These are phyloP conservation scores for Colletotrichum musae DNA, from an alignment of 2,329 filamentous ascomycete genomes.

Conservation along the genomic window DNA sequence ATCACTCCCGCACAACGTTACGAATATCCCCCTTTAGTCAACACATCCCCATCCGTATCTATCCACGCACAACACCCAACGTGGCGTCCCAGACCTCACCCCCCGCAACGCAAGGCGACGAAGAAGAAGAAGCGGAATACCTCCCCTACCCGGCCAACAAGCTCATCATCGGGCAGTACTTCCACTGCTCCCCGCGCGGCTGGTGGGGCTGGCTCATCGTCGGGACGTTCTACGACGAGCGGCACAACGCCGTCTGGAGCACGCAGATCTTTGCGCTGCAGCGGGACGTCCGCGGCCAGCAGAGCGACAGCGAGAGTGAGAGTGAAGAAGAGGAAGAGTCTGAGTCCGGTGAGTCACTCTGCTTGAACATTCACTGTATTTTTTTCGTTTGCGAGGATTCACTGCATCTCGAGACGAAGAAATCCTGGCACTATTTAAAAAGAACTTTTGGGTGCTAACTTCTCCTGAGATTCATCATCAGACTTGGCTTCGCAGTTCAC, in stretches of 20 bases:
- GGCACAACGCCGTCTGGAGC: conserved; percentile 60
- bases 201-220: conserved; percentile 63
- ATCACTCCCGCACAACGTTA: too few species aligned
- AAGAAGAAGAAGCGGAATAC: conserved; percentile 33
- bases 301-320: background rate
- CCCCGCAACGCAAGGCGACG: background rate
- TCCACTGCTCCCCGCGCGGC: conserved; percentile 51
- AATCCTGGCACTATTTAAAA: background rate
- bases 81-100: too few species aligned
- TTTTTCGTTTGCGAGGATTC: background rate
- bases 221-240: conserved; percentile 62
- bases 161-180: conserved; percentile 60
- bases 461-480: background rate
- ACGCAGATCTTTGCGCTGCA: conserved; percentile 56
- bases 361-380: background rate
- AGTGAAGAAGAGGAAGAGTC: background rate
- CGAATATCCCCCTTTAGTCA: too few species aligned
- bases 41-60: too few species aligned
- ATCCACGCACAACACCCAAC: background rate
- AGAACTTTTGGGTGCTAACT: background rate
- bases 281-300: conserved; percentile 17
- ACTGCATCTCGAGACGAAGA: background rate
- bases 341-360: conserved; percentile 35
- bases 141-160: conserved; percentile 63
- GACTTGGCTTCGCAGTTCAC: conserved; percentile 8